These are phyloP conservation scores for Taphrina sp. DNA, from an alignment of 1,139 yeast species.

Conservation along the genomic window DNA sequence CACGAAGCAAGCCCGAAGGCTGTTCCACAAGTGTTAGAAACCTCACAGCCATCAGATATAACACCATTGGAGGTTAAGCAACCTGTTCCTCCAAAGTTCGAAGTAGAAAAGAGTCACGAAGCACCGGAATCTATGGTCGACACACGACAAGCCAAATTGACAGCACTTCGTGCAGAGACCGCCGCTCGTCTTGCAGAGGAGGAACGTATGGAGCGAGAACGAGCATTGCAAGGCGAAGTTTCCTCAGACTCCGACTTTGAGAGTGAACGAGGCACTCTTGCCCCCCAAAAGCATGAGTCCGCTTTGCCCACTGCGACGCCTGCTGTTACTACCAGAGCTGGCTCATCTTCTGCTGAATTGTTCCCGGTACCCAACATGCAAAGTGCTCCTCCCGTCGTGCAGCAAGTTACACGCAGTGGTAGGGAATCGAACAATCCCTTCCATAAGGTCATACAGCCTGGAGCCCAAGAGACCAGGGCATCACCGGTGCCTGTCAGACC, in stretches of 20 bases:
- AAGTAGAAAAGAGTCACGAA: constrained; percentile 38
- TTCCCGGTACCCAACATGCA: too few relatives aligned
- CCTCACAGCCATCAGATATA: too few relatives aligned
- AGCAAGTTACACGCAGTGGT: too few relatives aligned
- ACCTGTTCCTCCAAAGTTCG: constrained; percentile 33
- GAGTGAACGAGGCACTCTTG: too few relatives aligned
- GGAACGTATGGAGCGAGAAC: constrained; percentile 44
- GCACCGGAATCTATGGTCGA: constrained; percentile 43
- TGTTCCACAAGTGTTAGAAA: too few relatives aligned
- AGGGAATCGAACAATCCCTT: constrained; percentile 27
- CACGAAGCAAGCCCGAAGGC: too few relatives aligned
- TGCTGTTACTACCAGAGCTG: too few relatives aligned
- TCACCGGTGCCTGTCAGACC: constrained; percentile 37
- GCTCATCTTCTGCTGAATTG: too few relatives aligned
- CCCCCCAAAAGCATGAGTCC: too few relatives aligned
- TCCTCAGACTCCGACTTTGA: constrained; percentile 37
- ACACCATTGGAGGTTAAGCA: constrained; percentile 24
- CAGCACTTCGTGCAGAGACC: constrained; percentile 62
- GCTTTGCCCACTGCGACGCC: too few relatives aligned
- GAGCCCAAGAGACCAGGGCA: constrained; percentile 16
- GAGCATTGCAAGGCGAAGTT: constrained; percentile 48
- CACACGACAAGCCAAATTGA: constrained; percentile 61
- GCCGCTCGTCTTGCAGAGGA: constrained; percentile 52
- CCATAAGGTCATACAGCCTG: constrained; percentile 12
- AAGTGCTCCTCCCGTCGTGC: too few relatives aligned